These are phyloP conservation scores for Pythium grandisporangium DNA, from an alignment of 352 stramenopile genomes.

Conservation along the genomic window DNA sequence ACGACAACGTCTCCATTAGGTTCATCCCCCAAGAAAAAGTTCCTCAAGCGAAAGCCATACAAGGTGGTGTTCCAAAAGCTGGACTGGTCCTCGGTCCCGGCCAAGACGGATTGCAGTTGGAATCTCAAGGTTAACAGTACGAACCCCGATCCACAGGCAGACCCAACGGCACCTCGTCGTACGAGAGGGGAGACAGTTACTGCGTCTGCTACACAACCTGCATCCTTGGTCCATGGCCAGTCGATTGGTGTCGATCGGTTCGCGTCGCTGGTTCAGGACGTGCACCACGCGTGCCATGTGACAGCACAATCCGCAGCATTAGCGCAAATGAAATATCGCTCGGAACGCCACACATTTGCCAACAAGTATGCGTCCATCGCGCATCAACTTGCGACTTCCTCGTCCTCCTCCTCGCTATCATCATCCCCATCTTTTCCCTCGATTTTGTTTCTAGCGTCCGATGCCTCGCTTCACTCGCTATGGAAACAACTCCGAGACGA, in stretches of 20 bases:
- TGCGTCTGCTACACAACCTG: too few relatives aligned
- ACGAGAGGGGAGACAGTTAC: neutral
- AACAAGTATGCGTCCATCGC: neutral
- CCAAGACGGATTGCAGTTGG: conserved; percentile 51
- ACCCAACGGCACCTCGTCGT: neutral
- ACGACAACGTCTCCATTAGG: too few relatives aligned
- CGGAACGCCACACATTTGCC: conserved; percentile 7
- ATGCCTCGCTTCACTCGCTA: conserved; percentile 5
- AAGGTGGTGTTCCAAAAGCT: conserved; percentile 58
- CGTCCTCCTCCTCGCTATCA: too few relatives aligned
- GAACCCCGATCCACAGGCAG: neutral
- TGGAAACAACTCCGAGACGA: conserved; percentile 9
- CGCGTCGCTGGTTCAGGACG: too few relatives aligned
- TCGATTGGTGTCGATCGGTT: too few relatives aligned
- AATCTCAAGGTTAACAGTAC: neutral
- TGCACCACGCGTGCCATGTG: conserved; percentile 8
- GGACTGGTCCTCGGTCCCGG: conserved; percentile 42
- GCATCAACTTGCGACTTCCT: neutral
- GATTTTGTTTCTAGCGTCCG: neutral
- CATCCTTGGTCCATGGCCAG: too few relatives aligned
- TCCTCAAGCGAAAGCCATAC: conserved; percentile 63
- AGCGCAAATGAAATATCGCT: conserved; percentile 11
- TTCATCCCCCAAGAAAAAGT: conserved; percentile 12
- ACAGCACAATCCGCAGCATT: conserved; percentile 5
- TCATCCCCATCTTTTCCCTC: too few relatives aligned